These are phyloP conservation scores for Ascodesmis nigricans DNA, from an alignment of 495 filamentous ascomycete species.

Conservation along the genomic window DNA sequence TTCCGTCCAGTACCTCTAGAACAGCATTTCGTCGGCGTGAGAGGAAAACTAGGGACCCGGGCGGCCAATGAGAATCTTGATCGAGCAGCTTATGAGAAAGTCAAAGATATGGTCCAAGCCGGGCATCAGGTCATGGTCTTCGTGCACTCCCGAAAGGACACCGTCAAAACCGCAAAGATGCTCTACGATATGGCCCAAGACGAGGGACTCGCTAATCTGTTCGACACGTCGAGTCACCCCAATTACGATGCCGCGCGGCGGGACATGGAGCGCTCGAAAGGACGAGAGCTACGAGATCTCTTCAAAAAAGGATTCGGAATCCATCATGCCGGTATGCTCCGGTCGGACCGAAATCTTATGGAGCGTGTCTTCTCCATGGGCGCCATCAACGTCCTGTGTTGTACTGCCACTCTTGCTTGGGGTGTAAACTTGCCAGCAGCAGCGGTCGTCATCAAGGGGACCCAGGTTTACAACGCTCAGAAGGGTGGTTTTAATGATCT, in stretches of 20 bases:
- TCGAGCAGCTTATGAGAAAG: constrained; percentile 68
- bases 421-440: constrained; percentile 96
- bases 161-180: constrained; percentile 62
- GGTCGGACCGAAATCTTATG: constrained; percentile 80
- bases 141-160: constrained; percentile 91
- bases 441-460: constrained; percentile 94
- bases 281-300: constrained; percentile 66
- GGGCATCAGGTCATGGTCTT: constrained; percentile 98
- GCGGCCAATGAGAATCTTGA: constrained; percentile 75
- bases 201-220: constrained; percentile 49
- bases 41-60: constrained; percentile 64
- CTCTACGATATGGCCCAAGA: constrained; percentile 73
- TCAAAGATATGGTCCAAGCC: constrained; percentile 67
- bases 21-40: constrained; percentile 92
- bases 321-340: constrained; percentile 87
- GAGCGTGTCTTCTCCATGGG: constrained; percentile 77
- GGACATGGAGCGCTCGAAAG: constrained; percentile 65
- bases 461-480: constrained; percentile 84
- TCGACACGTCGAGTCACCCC: constrained; percentile 51
- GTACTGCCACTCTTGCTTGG: constrained; percentile 95
- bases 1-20: constrained; percentile 92
- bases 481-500: constrained; percentile 93
- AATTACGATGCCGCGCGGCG: constrained; percentile 49
- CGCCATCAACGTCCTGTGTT: constrained; percentile 84
- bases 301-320: constrained; percentile 77